Conservation (phyloP, 768 basidiomycete genomes). For the Tylopilus sp. region DNA sequence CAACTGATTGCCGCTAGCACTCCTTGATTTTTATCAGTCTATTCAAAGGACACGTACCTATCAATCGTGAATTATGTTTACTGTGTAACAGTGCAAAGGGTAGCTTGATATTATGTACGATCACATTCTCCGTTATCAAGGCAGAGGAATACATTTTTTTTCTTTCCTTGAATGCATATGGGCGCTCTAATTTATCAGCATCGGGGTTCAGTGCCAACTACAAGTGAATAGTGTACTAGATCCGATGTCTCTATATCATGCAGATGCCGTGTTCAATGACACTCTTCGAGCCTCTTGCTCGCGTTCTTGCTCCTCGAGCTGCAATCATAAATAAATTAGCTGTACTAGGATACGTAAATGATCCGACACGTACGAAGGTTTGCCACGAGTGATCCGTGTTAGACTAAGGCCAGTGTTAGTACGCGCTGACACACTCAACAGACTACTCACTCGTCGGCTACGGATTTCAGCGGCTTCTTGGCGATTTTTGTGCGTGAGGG, state of each 20-base stretch:
- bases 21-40: too few relatives aligned
- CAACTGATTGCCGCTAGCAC: too few relatives aligned
- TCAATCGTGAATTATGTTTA: too few relatives aligned
- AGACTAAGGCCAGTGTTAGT: constrained; percentile 10
- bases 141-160: too few relatives aligned
- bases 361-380: constrained; percentile 20
- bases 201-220: background rate
- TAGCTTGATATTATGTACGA: too few relatives aligned
- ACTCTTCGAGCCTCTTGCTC: constrained; percentile 20
- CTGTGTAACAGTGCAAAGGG: too few relatives aligned
- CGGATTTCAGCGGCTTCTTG: constrained; percentile 33
- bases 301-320: constrained; percentile 30
- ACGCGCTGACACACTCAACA: too few relatives aligned
- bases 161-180: background rate
- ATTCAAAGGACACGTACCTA: too few relatives aligned
- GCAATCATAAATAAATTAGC: background rate
- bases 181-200: background rate
- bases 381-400: constrained; percentile 28
- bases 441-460: constrained; percentile 22
- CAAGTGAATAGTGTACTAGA: background rate
- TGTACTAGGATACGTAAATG: background rate
- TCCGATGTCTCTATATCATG: background rate
- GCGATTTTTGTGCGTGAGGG: constrained; percentile 52
- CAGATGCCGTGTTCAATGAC: constrained; percentile 1
- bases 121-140: too few relatives aligned